phyloP scores from a whole-genome alignment of 208 protist species.

The Strigomonas oncopelti region DNA sequence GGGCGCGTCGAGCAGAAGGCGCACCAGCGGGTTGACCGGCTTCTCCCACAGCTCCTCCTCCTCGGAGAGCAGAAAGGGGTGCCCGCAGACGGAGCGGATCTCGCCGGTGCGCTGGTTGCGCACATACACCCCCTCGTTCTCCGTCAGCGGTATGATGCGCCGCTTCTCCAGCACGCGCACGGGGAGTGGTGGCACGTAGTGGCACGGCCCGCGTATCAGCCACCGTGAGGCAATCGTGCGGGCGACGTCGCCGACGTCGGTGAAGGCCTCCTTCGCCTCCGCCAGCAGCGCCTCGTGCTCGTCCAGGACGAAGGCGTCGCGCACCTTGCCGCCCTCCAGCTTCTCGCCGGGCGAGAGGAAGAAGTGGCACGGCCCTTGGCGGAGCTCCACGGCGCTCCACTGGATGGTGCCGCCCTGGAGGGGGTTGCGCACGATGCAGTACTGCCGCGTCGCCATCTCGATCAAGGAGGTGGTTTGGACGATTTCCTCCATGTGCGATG shows the following conservation, averaged over 20 bases:
- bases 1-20: conserved; percentile 82
- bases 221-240: conserved; percentile 89
- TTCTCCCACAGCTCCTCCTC: conserved; percentile 96
- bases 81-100: conserved; percentile 84
- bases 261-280: conserved; percentile 76
- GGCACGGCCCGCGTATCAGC: conserved; percentile 91
- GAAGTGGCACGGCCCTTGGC: conserved; percentile 88
- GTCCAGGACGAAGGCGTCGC: conserved; percentile 81
- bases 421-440: conserved; percentile 91
- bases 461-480: too few species aligned
- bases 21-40: conserved; percentile 82
- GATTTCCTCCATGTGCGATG: conserved; percentile 75
- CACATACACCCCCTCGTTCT: conserved; percentile 98
- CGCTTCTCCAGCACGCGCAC: conserved; percentile 90
- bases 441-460: conserved; percentile 89
- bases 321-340: conserved; percentile 69
- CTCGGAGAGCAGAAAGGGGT: conserved; percentile 91
- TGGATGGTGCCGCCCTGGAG: conserved; percentile 64
- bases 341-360: conserved; percentile 94
- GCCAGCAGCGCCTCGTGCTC: conserved; percentile 94
- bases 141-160: conserved; percentile 90
- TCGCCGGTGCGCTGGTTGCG: conserved; percentile 87
- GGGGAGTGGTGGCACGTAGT: conserved; percentile 89
- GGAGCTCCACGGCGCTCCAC: conserved; percentile 83
- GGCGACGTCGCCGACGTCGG: conserved; percentile 36